Evolutionary conservation across 768 basidiomycete species (phyloP), one percentile per base, ranked within the genome.

Genomic region (Lactarius tabidus): DNA sequence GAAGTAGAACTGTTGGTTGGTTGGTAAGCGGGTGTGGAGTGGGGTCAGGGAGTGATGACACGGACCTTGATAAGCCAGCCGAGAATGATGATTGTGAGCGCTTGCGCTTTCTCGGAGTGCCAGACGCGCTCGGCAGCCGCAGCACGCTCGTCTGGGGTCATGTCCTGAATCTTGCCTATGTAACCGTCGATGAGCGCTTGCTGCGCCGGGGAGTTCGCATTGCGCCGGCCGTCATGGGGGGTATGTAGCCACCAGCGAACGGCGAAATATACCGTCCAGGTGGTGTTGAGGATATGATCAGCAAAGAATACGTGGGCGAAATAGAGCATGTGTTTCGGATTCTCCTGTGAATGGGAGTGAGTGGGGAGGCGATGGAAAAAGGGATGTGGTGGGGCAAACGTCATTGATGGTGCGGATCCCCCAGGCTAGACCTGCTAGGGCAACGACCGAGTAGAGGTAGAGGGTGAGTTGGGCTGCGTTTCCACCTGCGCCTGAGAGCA

Each of bases 231-330:
- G 70, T 99, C 95, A 73, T 99, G 97, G 0, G 95, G 90, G 1
- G 87, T 90, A 77, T 90, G 90, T 38, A 85, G 76, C 89, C 93
- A 99, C 96, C 95, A 99, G 45, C 82, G 78, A 26, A 93, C 82
- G 43, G 87, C 91, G 68, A 99, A 98, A 72, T 91, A 91, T 48
- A 90, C 81, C n/a, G 94, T 95, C 90, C 93, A 98, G 0, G 88
- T 78, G 1, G 95, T 94, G 18, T 88, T 89, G 66, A 99, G 78
- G 63, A 97, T 75, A 76, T 99, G 95, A 76, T 99, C 97, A 63
- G 91, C 84, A 64, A 90, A 85, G 79, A 93, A 99, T 38, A 94
- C 77, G 74, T 99, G 95, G 0, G 95, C 91, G 75, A 97, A 93
- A 70, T 92, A 89, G 23, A 95, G 82, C 4, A 90, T 86, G 63